These are phyloP conservation scores for Penicillium aurantiogriseum DNA, from an alignment of 2,329 filamentous ascomycete genomes.

Conservation along the genomic window DNA sequence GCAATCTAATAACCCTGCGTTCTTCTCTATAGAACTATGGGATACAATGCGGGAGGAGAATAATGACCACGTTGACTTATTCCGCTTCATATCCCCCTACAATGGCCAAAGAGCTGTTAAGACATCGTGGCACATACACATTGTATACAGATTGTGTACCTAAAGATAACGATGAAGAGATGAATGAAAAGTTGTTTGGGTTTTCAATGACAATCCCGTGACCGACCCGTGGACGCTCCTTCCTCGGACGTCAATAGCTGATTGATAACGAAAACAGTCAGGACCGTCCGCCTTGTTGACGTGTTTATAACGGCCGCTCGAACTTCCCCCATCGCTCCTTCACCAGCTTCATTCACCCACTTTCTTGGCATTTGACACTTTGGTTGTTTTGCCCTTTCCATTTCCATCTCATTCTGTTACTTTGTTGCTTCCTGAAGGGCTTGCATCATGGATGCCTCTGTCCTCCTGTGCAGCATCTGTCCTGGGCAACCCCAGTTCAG, in stretches of 20 bases:
- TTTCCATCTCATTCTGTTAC: constrained; percentile 11
- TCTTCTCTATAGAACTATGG: constrained; percentile 54
- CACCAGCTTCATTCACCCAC: constrained; percentile 10
- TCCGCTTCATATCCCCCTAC: constrained; percentile 41
- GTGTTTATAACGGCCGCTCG: background rate
- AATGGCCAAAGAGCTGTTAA: constrained; percentile 41
- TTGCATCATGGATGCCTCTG: constrained; percentile 50
- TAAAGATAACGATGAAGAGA: constrained; percentile 1
- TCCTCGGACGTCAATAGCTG: background rate
- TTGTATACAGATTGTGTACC: constrained; percentile 22
- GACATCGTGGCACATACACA: constrained; percentile 39
- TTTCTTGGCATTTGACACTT: constrained; percentile 8
- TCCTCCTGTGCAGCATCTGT: constrained; percentile 79
- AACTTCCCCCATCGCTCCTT: constrained; percentile 20
- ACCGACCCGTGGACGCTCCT: background rate
- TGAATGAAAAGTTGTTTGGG: background rate
- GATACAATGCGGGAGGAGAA: constrained; percentile 72
- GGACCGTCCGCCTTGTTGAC: background rate
- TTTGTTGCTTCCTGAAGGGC: background rate
- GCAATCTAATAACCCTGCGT: constrained; percentile 68
- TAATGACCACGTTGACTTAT: constrained; percentile 42
- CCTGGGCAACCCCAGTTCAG: constrained; percentile 78
- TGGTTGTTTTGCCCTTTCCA: constrained; percentile 29
- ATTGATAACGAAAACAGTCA: background rate
- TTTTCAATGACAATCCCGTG: background rate